phyloP scores from a whole-genome alignment of 768 basidiomycete species.

The Leccinum pellstonianum region DNA sequence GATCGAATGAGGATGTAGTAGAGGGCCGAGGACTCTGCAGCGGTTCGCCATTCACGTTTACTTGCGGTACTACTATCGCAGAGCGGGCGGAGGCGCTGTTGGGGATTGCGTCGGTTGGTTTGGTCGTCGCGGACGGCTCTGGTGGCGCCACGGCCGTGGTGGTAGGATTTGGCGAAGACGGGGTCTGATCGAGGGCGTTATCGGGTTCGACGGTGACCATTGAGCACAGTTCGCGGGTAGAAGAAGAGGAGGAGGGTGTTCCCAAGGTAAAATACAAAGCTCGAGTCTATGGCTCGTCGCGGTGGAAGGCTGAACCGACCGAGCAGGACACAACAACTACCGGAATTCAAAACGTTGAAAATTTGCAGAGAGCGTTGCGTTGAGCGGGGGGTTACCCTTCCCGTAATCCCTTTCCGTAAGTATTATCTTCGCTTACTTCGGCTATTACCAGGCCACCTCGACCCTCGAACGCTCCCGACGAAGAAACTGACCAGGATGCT shows the following conservation, averaged over 20 bases:
- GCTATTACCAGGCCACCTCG: background rate
- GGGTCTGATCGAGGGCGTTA: slow-evolving; percentile 26
- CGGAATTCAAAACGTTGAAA: slow-evolving; percentile 23
- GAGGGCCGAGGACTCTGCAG: slow-evolving; percentile 33
- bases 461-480: background rate
- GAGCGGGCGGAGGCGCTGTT: slow-evolving; percentile 12
- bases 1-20: slow-evolving; percentile 24
- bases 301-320: slow-evolving; percentile 12
- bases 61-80: slow-evolving; percentile 32
- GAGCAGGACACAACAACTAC: slow-evolving; percentile 5
- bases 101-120: slow-evolving; percentile 7
- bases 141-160: slow-evolving; percentile 2
- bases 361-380: slow-evolving; percentile 24
- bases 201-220: slow-evolving; percentile 29
- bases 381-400: slow-evolving; percentile 19
- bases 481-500: background rate
- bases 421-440: slow-evolving; percentile 20
- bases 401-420: slow-evolving; percentile 27
- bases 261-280: slow-evolving; percentile 25
- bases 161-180: slow-evolving; percentile 5
- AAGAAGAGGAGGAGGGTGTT: background rate
- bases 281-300: slow-evolving; percentile 4
- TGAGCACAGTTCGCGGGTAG: slow-evolving; percentile 5
- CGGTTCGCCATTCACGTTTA: slow-evolving; percentile 36
- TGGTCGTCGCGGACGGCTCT: slow-evolving; percentile 4